Evolutionary conservation across 768 basidiomycete species (phyloP).

Genomic region (Mycena latifolia): DNA sequence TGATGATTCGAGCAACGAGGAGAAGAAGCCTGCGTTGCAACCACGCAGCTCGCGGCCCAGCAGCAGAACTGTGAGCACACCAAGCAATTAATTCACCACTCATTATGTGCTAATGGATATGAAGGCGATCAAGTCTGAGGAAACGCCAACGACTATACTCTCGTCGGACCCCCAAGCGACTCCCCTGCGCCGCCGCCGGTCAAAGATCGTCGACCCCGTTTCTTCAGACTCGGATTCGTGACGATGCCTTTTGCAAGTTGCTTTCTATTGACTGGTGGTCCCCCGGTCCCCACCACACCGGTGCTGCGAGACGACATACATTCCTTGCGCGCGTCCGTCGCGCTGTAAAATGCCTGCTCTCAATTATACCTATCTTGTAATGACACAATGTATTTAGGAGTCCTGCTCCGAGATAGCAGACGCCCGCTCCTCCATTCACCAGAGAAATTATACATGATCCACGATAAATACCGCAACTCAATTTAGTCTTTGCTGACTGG

Average conservation of each 20-base stretch:
- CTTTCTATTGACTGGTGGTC: too few relatives aligned
- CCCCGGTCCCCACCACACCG: too few relatives aligned
- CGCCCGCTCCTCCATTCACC: too few relatives aligned
- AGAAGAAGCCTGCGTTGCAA: constrained; percentile 26
- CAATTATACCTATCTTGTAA: neutral
- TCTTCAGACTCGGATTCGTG: constrained; percentile 47
- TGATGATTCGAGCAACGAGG: constrained; percentile 25
- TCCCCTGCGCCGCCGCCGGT: constrained; percentile 60
- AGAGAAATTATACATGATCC: neutral
- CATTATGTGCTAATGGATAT: neutral
- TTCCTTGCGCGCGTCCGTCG: neutral
- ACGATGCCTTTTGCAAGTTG: constrained; percentile 2
- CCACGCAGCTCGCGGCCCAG: constrained; percentile 22
- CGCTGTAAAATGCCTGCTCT: neutral
- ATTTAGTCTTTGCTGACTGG: constrained; percentile 10
- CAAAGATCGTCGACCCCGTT: constrained; percentile 50
- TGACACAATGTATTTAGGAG: too few relatives aligned
- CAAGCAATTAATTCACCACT: neutral
- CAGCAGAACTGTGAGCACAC: constrained; percentile 30
- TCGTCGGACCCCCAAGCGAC: constrained; percentile 44
- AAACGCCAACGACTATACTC: constrained; percentile 42
- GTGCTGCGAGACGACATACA: too few relatives aligned
- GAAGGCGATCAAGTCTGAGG: constrained; percentile 48
- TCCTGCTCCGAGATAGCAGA: too few relatives aligned
- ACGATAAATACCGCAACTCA: neutral